Percentiles rank a stretch among this genome's conserved stretches.
phyloP scores from a whole-genome alignment of 331 rosid genomes.

The Quercus tomentella region DNA sequence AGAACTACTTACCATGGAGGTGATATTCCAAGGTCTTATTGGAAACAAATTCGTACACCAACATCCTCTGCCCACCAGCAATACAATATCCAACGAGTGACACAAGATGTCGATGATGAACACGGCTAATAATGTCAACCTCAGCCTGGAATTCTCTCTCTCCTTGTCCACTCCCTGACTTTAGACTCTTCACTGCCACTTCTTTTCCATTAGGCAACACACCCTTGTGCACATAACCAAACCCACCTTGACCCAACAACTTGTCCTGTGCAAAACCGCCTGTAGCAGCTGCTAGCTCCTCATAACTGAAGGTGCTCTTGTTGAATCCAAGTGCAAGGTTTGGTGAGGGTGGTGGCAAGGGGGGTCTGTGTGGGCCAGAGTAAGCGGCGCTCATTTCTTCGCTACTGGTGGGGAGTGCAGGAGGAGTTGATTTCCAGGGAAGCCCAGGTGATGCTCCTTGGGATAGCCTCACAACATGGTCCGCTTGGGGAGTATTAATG shows the following conservation, averaged over 20 bases:
- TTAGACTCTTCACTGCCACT: slow-evolving; percentile 74
- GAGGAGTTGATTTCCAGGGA: slow-evolving; percentile 48
- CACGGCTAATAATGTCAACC: slow-evolving; percentile 76
- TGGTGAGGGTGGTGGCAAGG: slow-evolving; percentile 70
- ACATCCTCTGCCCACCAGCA: slow-evolving; percentile 61
- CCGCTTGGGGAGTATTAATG: slow-evolving; percentile 22
- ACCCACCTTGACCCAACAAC: slow-evolving; percentile 79
- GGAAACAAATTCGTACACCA: slow-evolving; percentile 75
- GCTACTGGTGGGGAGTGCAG: slow-evolving; percentile 28
- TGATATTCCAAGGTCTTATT: slow-evolving; percentile 64
- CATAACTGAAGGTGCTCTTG: slow-evolving; percentile 59
- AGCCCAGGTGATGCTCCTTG: slow-evolving; percentile 9
- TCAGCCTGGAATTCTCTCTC: slow-evolving; percentile 80
- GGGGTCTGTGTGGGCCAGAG: slow-evolving; percentile 32
- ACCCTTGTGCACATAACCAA: slow-evolving; percentile 81
- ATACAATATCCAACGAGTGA: slow-evolving; percentile 72
- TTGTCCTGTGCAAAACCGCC: slow-evolving; percentile 37
- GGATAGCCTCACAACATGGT: slow-evolving; percentile 33
- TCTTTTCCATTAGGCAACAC: slow-evolving; percentile 62
- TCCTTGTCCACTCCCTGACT: slow-evolving; percentile 67
- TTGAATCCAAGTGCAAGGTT: slow-evolving; percentile 53
- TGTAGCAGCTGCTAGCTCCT: slow-evolving; percentile 72
- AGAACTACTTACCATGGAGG: slow-evolving; percentile 46
- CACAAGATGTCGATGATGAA: slow-evolving; percentile 81
- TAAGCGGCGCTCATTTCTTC: slow-evolving; percentile 44